Conservation (phyloP, 192 early-diverging fungal species). For the Coemansia sp. region DNA sequence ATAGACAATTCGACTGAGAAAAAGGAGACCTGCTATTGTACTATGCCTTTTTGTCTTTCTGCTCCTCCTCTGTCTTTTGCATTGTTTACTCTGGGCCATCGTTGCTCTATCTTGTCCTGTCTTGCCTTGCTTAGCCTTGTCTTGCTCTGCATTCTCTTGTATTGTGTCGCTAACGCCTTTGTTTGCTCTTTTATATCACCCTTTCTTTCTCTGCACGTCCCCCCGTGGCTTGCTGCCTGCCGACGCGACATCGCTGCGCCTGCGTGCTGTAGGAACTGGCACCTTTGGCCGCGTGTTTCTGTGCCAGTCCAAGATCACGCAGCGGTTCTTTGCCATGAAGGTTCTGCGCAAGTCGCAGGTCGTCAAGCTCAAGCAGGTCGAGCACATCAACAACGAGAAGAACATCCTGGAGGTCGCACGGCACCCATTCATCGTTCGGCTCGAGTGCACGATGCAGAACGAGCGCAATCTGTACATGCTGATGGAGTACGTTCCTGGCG, state of each 20-base stretch:
- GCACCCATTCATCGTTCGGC: constrained; percentile 81
- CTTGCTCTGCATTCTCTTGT: no score
- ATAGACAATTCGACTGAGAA: not conserved
- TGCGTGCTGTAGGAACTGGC: constrained; percentile 77
- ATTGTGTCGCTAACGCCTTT: not conserved
- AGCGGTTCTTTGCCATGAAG: constrained; percentile 82
- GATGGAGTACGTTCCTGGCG: constrained; percentile 92
- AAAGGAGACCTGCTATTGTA: not conserved
- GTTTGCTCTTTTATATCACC: not conserved
- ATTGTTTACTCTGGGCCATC: no score
- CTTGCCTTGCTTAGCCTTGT: no score
- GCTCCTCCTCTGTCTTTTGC: no score
- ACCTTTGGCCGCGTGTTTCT: constrained; percentile 97
- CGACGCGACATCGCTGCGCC: not conserved
- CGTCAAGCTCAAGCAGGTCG: constrained; percentile 78
- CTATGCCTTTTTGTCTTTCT: no score
- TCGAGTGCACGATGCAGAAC: constrained; percentile 94
- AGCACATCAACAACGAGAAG: constrained; percentile 83
- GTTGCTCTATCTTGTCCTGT: no score
- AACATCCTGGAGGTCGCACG: constrained; percentile 69
- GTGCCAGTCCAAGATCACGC: constrained; percentile 65
- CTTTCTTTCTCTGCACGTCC: not conserved
- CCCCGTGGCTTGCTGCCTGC: constrained; percentile 10
- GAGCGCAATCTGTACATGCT: constrained; percentile 92
- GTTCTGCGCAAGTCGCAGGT: constrained; percentile 80